Evolutionary conservation across 169 alveolate genomes (phyloP).

Genomic region (Cryptosporidium tyzzeri): DNA sequence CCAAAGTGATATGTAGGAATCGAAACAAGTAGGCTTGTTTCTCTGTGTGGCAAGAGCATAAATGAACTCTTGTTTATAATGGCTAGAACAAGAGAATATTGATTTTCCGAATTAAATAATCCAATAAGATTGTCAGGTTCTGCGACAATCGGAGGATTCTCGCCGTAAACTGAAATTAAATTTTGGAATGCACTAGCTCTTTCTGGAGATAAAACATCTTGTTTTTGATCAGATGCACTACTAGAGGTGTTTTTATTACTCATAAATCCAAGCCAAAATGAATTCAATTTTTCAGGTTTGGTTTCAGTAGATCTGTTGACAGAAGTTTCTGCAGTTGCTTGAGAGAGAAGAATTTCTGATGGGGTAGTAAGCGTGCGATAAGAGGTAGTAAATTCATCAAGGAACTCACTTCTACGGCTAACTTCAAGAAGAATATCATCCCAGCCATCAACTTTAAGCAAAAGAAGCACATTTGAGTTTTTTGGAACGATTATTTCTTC

Average conservation of each 20-base stretch:
- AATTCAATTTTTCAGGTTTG: slow-evolving; percentile 32
- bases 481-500: slow-evolving; percentile 59
- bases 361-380: slow-evolving; percentile 72
- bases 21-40: slow-evolving; percentile 61
- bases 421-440: slow-evolving; percentile 70
- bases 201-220: slow-evolving; percentile 37
- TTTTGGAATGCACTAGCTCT: slow-evolving; percentile 62
- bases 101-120: slow-evolving; percentile 61
- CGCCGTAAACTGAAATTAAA: slow-evolving; percentile 67
- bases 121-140: slow-evolving; percentile 73
- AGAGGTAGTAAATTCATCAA: slow-evolving; percentile 34
- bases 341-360: slow-evolving; percentile 69
- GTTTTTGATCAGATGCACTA: not conserved
- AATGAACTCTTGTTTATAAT: slow-evolving; percentile 34
- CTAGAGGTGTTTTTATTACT: not conserved
- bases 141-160: slow-evolving; percentile 46
- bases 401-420: slow-evolving; percentile 64
- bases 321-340: slow-evolving; percentile 9
- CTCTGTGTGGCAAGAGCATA: slow-evolving; percentile 75
- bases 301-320: not conserved
- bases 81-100: slow-evolving; percentile 68
- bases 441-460: slow-evolving; percentile 68
- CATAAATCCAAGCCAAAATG: slow-evolving; percentile 65
- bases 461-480: slow-evolving; percentile 50
- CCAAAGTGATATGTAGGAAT: slow-evolving; percentile 74